phyloP scores from a whole-genome alignment of 228 moss, liverwort and hornwort species.

The Sphagnum magellanicum region DNA sequence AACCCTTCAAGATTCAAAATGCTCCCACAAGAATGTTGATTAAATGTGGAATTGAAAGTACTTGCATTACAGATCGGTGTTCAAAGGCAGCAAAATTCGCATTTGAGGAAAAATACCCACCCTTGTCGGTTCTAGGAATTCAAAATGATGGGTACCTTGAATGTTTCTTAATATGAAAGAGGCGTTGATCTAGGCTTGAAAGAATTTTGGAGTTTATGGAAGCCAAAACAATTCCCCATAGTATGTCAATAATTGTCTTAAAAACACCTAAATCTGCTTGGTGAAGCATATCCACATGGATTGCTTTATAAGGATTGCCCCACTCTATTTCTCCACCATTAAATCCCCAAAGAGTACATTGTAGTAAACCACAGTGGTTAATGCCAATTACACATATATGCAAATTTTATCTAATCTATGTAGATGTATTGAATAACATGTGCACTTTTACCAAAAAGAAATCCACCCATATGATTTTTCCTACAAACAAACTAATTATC shows the following conservation, averaged over 20 bases:
- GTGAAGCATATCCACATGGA: constrained; percentile 8
- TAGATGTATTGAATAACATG: no score
- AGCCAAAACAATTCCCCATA: background rate
- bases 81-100: constrained; percentile 12
- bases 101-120: constrained; percentile 9
- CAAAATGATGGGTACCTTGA: constrained; percentile 1
- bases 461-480: no score
- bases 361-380: background rate
- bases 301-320: constrained; percentile 3
- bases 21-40: background rate
- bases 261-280: constrained; percentile 6
- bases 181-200: background rate
- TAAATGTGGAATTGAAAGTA: background rate
- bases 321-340: constrained; percentile 4
- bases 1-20: background rate
- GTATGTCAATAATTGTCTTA: constrained; percentile 3
- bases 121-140: constrained; percentile 2
- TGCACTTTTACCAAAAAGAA: no score
- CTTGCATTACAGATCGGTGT: constrained; percentile 6
- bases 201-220: background rate
- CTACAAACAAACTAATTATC: no score
- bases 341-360: constrained; percentile 7
- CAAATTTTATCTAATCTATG: no score
- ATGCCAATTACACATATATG: background rate
- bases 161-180: background rate